These are phyloP conservation scores for Pseudogymnoascus sp. DNA, from an alignment of 2,329 filamentous ascomycete genomes.

Conservation along the genomic window DNA sequence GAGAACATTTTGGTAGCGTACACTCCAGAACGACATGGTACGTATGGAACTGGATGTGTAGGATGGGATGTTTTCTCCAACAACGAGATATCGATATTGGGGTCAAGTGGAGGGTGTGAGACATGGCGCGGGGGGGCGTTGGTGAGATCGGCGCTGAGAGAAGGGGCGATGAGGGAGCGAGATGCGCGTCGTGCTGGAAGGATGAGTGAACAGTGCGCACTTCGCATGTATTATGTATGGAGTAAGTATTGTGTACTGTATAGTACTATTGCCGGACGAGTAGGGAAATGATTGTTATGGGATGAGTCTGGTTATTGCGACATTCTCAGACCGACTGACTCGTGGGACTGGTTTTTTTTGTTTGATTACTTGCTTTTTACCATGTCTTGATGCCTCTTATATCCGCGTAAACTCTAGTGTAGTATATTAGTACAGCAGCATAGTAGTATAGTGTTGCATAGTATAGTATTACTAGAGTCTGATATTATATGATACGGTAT, in stretches of 20 bases:
- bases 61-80: background rate
- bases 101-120: background rate
- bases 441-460: too few species aligned
- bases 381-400: background rate
- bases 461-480: too few species aligned
- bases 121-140: background rate
- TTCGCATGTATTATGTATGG: background rate
- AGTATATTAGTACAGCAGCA: too few species aligned
- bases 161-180: background rate
- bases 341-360: background rate
- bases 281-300: background rate
- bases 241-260: background rate
- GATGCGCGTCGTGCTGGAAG: background rate
- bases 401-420: too few species aligned
- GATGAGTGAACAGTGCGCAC: background rate
- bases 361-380: background rate
- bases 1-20: background rate
- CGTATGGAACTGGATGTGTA: background rate
- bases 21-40: background rate
- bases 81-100: background rate
- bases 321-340: background rate
- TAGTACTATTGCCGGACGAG: background rate
- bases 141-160: background rate
- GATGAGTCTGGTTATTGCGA: background rate
- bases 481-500: background rate